These are phyloP conservation scores for Cudoniella acicularis DNA, from an alignment of 495 filamentous ascomycete genomes.

Conservation along the genomic window DNA sequence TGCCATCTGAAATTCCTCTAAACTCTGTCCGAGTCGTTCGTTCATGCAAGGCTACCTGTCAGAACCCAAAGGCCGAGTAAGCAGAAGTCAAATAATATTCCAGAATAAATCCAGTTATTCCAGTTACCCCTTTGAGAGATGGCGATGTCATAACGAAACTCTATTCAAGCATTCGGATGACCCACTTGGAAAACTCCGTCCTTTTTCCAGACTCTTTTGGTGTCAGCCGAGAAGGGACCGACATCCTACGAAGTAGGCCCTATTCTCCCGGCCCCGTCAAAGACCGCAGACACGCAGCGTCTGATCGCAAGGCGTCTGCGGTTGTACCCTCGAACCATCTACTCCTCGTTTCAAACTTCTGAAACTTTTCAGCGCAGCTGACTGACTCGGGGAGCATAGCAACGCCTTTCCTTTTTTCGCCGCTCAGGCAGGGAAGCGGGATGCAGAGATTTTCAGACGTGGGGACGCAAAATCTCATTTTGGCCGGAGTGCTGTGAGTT, in stretches of 20 bases:
- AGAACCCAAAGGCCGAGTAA: background rate
- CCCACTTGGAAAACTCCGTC: background rate
- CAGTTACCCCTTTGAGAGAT: background rate
- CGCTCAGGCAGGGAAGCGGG: background rate
- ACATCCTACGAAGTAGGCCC: background rate
- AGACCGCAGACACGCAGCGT: background rate
- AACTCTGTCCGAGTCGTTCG: background rate
- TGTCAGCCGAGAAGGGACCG: background rate
- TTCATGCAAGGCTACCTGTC: background rate
- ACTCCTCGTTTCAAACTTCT: background rate
- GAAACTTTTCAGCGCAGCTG: background rate
- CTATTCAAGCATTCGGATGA: conserved; percentile 1
- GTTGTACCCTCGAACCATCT: no score
- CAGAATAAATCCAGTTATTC: background rate
- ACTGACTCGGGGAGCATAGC: background rate
- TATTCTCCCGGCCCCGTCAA: no score
- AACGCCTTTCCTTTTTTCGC: background rate
- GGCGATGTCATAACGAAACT: background rate
- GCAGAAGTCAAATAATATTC: background rate
- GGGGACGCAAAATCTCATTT: background rate
- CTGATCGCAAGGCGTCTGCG: no score
- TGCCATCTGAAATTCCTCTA: background rate
- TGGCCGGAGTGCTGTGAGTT: background rate
- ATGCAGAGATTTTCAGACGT: background rate
- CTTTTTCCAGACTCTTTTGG: background rate